Base-by-base conservation (phyloP, 129 eudicot species). In the Artemisia tridentata region DNA sequence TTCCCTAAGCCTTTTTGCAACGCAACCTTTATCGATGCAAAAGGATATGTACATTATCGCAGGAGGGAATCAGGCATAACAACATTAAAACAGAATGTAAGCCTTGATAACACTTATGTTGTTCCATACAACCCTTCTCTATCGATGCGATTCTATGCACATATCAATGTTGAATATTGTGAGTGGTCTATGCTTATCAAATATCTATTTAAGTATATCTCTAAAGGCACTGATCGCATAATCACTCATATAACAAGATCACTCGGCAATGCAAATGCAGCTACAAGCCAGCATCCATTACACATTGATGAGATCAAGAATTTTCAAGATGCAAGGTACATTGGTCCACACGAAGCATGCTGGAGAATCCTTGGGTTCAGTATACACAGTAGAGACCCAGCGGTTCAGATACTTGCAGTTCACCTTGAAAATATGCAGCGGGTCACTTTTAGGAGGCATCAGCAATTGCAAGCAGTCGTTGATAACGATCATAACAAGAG, bases 391-490 rank as follows among this genome's bases (percentile, higher is more conserved):
- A 23, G n/a, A 25, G 41, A 65, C 10, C 71, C 75, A 0, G 7
- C 67, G 0, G 72, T 81, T 1, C 65, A 43, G 8, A n/a, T 77
- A 0, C 56, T 81, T 4, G 12, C 51, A 0, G 27, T 65, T 23
- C 85, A 81, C 52, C 5, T 72, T 1, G 51, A 56, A 49, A 63
- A 58, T 9, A 50, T 76, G 52, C 71, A 81, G 20, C 18, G 10
- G 2, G 21, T 81, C 0, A 14, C 23, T 1, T 45, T 57, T 14
- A 31, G 9, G 0, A 57, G 23, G 6, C 0, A 12, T 5, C 62
- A 65, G 8, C 5, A 6, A 0, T 8, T 71, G 23, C 9, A 12
- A 3, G 3, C 12, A 0, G 18, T 53, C 0, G 8, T 65, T 0
- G n/a, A 16, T 2, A 9, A 5, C 21, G 11, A 20, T 0, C 10